Base-by-base conservation (phyloP, 2,329 filamentous ascomycete species). In the Trichoderma atrobrunneum region DNA sequence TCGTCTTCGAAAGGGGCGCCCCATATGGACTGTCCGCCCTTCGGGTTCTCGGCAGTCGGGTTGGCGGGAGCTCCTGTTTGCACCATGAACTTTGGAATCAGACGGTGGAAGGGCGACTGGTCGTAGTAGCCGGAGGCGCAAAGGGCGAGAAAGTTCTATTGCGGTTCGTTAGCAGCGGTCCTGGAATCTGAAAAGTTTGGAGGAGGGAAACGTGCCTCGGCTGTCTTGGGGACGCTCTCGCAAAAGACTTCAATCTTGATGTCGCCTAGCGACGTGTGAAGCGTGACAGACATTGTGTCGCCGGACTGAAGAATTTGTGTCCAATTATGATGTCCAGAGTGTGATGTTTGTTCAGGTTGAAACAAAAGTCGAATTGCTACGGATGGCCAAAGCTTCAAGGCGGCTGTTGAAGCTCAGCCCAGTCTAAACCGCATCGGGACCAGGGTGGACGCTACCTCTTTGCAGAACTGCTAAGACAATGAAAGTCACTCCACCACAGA, bases 231-330 rank as follows among this genome's bases (percentile, higher is more conserved):
- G 36, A 97, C 94, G 77, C 93, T 91, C 81, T 98, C 94, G 85
- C 95, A 98, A 84, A 98, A 98, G 76, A 99, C 86, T 82, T 98
- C 96, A 77, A 98, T 89, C 84, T 98, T 99, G 80, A 99, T 87
- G 82, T 96, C 92, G 80, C 96, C 96, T 68, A 92, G 88, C 65
- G 91, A 93, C 64, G 96, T 99, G 82, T 98, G 94, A 16, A 99
- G 88, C 12, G 89, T 91, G 74, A 91, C 88, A 14, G 89, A 91
- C 89, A 91, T 91, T 75, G 16, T 54, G 57, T n/a, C 32, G 30
- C 48, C n/a, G 21, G 21, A 54, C 2, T 24, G 28, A 56, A 36
- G 24, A 32, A 14, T 28, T 48, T 14, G 56, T 51, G 18, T 34
- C 18, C 18, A 36, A 24, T 3, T 32, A 12, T n/a, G 18, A 61